Evolutionary conservation across 495 filamentous ascomycete species (phyloP), one percentile per base, ranked within the genome.

Genomic region (Xylaria flabelliformis): DNA sequence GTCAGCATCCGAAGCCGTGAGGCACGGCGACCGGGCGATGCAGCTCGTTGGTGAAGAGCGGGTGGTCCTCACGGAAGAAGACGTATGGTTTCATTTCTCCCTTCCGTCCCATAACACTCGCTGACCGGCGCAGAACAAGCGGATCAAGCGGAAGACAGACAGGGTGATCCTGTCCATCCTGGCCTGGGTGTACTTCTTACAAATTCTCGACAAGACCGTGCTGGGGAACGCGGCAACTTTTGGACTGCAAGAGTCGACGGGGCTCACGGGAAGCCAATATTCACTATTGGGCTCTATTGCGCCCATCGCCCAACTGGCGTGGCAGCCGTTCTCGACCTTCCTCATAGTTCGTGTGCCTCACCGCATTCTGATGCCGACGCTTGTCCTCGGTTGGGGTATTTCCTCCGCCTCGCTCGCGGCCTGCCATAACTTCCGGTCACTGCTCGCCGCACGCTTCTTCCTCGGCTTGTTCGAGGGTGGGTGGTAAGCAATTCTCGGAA

Each of bases 281-380:
- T 91, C 89, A 0, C 72, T 91, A 0, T 73, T 92, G 5, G 88
- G 89, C 1, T 89, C 87, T 4, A 90, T 91, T 34, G 85, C 85
- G 0, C 86, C 90, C 1, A 89, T 90, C 69, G 90, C 90, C 12
- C 89, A 91, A 78, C 83, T 92, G 62, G 85, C 80, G 41, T 91
- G 88, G 89, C 90, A 91, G 78, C 90, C 90, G 2, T 88, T 91
- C 77, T 90, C 90, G 1, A 88, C 88, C 1, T 80, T 84, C 62
- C 80, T 92, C 41, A 91, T 92, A 75, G 88, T 91, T 74, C 89
- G 89, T 74, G 87, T 92, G 2, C 89, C 89, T 0, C 89, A 87
- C 73, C 84, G 87, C n/a, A 88, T 90, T 50, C 79, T 92, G 2
- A 90, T 91, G 90, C 88, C 90, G 0, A 41, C 64, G 0, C 76